Evolutionary conservation across 2,329 filamentous ascomycete species (phyloP).

Genomic region (Didymella segeticola): DNA sequence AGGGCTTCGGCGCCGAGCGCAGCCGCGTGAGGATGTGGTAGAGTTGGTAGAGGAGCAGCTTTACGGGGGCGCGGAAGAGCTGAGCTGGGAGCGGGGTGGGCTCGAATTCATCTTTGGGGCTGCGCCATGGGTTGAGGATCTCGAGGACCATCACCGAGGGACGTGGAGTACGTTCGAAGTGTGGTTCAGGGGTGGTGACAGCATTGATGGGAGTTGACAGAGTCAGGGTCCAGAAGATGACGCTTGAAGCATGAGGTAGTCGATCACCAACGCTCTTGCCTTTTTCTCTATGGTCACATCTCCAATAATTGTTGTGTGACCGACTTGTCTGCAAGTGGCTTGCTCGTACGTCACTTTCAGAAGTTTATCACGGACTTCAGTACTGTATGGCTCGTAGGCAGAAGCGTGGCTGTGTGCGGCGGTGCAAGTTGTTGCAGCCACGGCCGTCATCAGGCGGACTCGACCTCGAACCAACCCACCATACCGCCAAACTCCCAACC

Average conservation of each 20-base stretch:
- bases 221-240: not conserved
- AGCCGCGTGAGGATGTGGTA: slow-evolving; percentile 71
- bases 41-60: slow-evolving; percentile 65
- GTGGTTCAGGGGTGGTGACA: slow-evolving; percentile 9
- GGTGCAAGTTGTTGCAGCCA: not conserved
- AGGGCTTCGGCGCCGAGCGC: slow-evolving; percentile 68
- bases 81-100: slow-evolving; percentile 64
- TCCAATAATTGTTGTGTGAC: too few species aligned
- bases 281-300: not conserved
- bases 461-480: not conserved
- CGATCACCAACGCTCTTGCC: not conserved
- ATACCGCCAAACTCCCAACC: not conserved
- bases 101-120: slow-evolving; percentile 48
- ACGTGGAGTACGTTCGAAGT: slow-evolving; percentile 1
- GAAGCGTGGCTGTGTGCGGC: not conserved
- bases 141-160: slow-evolving; percentile 39
- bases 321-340: not conserved
- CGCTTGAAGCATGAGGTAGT: not conserved
- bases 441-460: slow-evolving; percentile 9
- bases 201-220: not conserved
- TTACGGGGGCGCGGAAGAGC: slow-evolving; percentile 71
- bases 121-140: slow-evolving; percentile 35
- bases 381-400: not conserved
- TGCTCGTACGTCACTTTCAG: not conserved
- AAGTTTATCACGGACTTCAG: not conserved